Evolutionary conservation across 257 asterid species (phyloP).

Genomic region (Eustoma russellianum): DNA sequence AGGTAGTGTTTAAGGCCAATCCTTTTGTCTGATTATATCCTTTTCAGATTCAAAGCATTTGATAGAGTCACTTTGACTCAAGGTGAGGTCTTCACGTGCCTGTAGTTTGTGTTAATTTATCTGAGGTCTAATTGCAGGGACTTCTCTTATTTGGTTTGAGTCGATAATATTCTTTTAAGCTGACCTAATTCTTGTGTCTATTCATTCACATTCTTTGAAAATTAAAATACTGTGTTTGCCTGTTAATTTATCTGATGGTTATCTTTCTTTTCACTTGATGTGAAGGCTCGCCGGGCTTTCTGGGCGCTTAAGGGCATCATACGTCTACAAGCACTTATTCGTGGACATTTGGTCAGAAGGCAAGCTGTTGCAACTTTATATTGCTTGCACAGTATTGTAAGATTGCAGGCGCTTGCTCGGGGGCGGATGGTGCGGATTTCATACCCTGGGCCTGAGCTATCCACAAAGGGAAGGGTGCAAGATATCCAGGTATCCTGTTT

Average conservation of each 20-base stretch:
- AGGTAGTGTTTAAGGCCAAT: too few species aligned
- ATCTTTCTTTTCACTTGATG: constrained; percentile 1
- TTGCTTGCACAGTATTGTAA: constrained; percentile 29
- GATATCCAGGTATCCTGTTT: constrained; percentile 12
- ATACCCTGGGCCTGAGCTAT: constrained; percentile 19
- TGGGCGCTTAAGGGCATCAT: constrained; percentile 16
- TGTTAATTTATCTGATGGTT: neutral
- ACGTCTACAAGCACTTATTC: constrained; percentile 29
- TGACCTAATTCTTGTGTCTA: neutral
- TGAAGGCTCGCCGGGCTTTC: constrained; percentile 31
- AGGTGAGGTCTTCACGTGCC: too few species aligned
- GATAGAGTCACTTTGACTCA: too few species aligned
- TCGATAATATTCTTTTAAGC: neutral
- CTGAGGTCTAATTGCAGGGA: too few species aligned
- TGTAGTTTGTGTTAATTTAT: too few species aligned
- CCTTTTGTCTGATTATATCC: too few species aligned
- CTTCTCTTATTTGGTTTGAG: neutral
- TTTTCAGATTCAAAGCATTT: too few species aligned
- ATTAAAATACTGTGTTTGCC: neutral
- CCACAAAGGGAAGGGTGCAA: neutral
- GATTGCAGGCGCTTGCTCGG: constrained; percentile 33
- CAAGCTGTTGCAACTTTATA: constrained; percentile 33
- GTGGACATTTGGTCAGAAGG: constrained; percentile 34
- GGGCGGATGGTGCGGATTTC: constrained; percentile 25
- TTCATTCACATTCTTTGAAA: neutral